Conservation (phyloP, 306 rosid species). For the Rosa persica region DNA sequence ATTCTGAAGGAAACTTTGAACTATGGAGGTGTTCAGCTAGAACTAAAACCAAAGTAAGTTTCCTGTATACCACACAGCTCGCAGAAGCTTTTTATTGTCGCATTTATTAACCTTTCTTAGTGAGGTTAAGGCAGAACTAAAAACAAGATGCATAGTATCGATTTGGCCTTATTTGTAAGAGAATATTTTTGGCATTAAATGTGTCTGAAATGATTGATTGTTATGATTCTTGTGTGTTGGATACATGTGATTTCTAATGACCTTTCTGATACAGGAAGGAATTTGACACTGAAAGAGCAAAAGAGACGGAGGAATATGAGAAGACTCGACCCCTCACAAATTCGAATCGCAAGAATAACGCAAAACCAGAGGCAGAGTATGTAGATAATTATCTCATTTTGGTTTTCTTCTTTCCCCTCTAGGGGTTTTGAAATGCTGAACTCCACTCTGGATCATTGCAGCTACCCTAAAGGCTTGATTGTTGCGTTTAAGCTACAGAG, state of each 20-base stretch:
- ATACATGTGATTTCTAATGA: neutral
- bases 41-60: conserved; percentile 75
- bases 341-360: conserved; percentile 40
- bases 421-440: conserved; percentile 14
- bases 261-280: conserved; percentile 61
- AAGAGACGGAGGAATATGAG: conserved; percentile 50
- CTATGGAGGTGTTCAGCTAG: conserved; percentile 62
- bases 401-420: neutral
- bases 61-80: neutral
- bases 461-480: conserved; percentile 87
- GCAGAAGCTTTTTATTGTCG: neutral
- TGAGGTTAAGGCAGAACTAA: neutral
- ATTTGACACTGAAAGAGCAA: conserved; percentile 67
- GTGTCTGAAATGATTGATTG: neutral
- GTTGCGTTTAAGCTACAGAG: conserved; percentile 68
- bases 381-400: conserved; percentile 22
- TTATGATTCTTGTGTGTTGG: neutral
- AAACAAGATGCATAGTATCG: neutral
- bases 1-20: conserved; percentile 44
- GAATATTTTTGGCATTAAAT: neutral
- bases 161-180: neutral
- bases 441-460: conserved; percentile 36
- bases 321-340: conserved; percentile 37
- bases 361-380: conserved; percentile 50
- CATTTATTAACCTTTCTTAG: neutral